Evolutionary conservation across 2,329 filamentous ascomycete genomes (phyloP), one percentile per base, ranked within the genome.

Genomic region (Hawksworthiomyces lignivorus): DNA sequence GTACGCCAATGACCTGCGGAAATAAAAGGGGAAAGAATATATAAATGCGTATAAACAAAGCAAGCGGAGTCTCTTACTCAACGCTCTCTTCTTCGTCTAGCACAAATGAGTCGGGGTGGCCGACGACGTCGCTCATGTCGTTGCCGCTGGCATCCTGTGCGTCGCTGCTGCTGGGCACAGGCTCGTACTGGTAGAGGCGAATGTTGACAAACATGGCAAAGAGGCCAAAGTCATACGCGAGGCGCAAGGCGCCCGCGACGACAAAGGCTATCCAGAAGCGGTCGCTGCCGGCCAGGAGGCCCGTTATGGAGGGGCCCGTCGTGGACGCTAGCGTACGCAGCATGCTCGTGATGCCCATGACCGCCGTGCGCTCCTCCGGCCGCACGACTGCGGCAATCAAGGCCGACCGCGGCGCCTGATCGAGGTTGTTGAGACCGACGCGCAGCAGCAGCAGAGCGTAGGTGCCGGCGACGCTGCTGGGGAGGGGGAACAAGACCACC

Each of bases 341-440:
- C 53, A 77, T 76, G 35, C 64, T 68, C 0, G 78, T 82, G 50
- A 84, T 79, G 11, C 80, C 80, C 76, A 84, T 80, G n/a, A 80
- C 77, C 1, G 78, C 80, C 1, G 80, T 84, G 2, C 80, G 65
- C 57, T 84, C 80, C 41, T 76, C 71, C 0, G 78, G 73, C 47
- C 69, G 72, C 3, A 84, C 79, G 0, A 82, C 76, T 0, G 78
- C 78, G 1, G 80, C 77, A 37, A 84, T 81, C 44, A 84, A 76
- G 0, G 80, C 79, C 1, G 78, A 65, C 3, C 80, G 67, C 0
- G 80, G 80, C 0, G 76, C 79, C 61, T 84, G 80, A 48, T 84
- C 80, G 77, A 84, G 82, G 48, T 73, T 78, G 52, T 83, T 83
- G 33, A 84, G 62, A 0, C 75, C 75, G 3, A 77, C 67, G 5